phyloP scores from a whole-genome alignment of 2,329 filamentous ascomycete species.

The Calonectria henricotiae region DNA sequence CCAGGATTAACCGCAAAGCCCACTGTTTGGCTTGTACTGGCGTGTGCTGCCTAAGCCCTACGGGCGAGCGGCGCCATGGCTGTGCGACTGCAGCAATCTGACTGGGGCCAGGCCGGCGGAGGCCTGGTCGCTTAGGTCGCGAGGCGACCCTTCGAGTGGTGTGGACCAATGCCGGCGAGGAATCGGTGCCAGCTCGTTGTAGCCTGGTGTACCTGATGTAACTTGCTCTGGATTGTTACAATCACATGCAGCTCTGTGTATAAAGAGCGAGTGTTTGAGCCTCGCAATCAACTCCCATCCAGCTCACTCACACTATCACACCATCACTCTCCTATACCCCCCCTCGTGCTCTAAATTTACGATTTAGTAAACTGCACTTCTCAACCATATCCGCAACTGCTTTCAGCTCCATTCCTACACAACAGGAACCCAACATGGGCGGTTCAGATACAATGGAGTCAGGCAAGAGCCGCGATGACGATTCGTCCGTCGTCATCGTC shows the following conservation, averaged over 20 bases:
- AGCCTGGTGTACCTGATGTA: constrained; percentile 5
- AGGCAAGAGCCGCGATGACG: constrained; percentile 42
- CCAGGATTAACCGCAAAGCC: not conserved
- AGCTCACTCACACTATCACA: not conserved
- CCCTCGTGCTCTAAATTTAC: not conserved
- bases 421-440: constrained; percentile 20
- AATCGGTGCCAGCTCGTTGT: not conserved
- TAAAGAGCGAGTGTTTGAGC: not conserved
- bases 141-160: not conserved
- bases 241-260: not conserved
- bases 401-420: not conserved
- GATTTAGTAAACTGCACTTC: too few relatives aligned
- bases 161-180: not conserved
- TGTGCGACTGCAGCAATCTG: constrained; percentile 9
- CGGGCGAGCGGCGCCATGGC: constrained; percentile 12
- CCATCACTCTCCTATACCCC: not conserved
- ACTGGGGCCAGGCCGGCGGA: constrained; percentile 18
- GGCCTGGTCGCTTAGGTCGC: not conserved
- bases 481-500: constrained; percentile 44
- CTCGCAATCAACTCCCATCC: not conserved
- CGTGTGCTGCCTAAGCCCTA: constrained; percentile 14
- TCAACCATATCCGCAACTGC: not conserved
- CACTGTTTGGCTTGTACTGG: not conserved
- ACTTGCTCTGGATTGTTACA: not conserved
- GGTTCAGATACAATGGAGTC: constrained; percentile 45